These are phyloP conservation scores for Daldinia decipiens DNA, from an alignment of 495 filamentous ascomycete genomes.

Conservation along the genomic window DNA sequence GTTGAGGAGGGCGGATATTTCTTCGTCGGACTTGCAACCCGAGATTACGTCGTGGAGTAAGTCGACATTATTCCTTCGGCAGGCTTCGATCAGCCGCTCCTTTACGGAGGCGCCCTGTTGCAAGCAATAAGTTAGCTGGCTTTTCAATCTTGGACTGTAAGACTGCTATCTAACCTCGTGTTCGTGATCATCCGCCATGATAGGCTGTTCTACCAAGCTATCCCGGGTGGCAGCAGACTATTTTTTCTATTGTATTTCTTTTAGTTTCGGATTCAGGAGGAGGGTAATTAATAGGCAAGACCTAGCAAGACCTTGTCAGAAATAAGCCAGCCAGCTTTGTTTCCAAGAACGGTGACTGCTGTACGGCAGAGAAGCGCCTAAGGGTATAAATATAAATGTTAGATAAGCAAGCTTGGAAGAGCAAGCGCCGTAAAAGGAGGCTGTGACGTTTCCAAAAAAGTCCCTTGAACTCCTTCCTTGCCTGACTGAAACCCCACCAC, in stretches of 20 bases:
- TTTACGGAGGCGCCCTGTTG: constrained; percentile 83
- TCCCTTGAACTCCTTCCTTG: neutral
- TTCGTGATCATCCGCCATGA: constrained; percentile 60
- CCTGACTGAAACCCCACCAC: neutral
- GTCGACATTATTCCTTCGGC: constrained; percentile 88
- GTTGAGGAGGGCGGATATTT: constrained; percentile 80
- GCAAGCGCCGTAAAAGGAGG: constrained; percentile 41
- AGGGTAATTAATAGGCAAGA: neutral
- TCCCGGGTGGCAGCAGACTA: neutral
- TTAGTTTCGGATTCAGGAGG: neutral
- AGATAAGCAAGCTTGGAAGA: neutral
- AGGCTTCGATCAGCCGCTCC: constrained; percentile 92
- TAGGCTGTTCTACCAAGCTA: constrained; percentile 1
- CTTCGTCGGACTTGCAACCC: constrained; percentile 55
- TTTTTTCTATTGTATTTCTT: neutral
- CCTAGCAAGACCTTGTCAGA: neutral
- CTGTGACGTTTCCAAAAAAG: constrained; percentile 34
- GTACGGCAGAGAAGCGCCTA: constrained; percentile 15
- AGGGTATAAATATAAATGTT: constrained; percentile 1
- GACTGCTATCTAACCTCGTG: constrained; percentile 49
- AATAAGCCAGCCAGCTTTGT: constrained; percentile 7
- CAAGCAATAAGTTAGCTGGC: neutral
- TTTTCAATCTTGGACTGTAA: neutral
- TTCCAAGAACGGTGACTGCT: neutral
- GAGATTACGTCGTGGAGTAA: constrained; percentile 73